phyloP scores from a whole-genome alignment of 176 grass and related monocot species.

The Pontederia crassipes region DNA sequence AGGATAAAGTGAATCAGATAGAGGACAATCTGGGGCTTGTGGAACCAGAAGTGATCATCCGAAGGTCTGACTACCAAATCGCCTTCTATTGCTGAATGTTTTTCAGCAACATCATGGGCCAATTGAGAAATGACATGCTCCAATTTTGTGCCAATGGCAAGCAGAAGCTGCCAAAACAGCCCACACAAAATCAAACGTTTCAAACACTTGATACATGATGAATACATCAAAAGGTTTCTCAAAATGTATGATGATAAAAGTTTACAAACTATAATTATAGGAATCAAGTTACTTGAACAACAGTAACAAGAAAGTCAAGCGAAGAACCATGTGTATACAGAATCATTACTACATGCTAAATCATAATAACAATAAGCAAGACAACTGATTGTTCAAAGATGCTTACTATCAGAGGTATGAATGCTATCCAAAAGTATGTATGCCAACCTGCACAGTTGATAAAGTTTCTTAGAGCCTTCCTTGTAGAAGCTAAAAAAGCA shows the following conservation, averaged over 20 bases:
- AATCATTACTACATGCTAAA: neutral
- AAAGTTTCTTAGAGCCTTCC: neutral
- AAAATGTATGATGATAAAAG: too few relatives aligned
- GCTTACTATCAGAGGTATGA: conserved; percentile 76
- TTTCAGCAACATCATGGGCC: conserved; percentile 10
- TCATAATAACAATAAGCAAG: neutral
- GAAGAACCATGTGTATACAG: neutral
- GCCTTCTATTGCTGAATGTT: neutral
- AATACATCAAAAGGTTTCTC: neutral
- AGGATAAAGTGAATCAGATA: conserved; percentile 11
- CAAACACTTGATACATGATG: neutral
- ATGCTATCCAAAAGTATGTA: conserved; percentile 91
- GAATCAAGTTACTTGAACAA: too few relatives aligned
- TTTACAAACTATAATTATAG: too few relatives aligned
- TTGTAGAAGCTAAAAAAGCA: neutral
- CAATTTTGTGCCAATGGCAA: conserved; percentile 13
- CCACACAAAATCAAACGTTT: neutral
- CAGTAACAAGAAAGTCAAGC: neutral
- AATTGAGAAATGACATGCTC: conserved; percentile 14
- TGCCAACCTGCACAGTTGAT: conserved; percentile 60
- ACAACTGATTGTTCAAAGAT: neutral
- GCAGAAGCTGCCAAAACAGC: conserved; percentile 7
- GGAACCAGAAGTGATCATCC: conserved; percentile 15
- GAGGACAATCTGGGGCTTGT: neutral
- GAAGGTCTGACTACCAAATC: conserved; percentile 8